Evolutionary conservation across 2,329 filamentous ascomycete genomes (phyloP), one percentile per base, ranked within the genome.

Genomic region (Mycosphaerelloides madeirae): DNA sequence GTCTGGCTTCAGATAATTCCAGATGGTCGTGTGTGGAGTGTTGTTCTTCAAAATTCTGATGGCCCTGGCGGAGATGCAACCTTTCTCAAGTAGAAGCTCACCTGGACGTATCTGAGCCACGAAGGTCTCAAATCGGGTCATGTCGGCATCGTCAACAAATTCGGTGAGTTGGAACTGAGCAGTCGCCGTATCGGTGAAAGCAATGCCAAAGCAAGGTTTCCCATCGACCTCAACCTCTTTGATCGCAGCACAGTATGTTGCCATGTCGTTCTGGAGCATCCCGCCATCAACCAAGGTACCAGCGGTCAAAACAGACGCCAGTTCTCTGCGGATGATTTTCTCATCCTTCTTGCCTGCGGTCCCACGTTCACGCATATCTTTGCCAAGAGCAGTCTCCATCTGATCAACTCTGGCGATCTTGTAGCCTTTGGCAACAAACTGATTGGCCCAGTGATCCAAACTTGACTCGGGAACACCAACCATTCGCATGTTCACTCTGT

Each of bases 401-500:
- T 98, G 93, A 64, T 97, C 93, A 18, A 98, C 93, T 14, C 91
- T 79, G 6, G 93, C 93, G 42, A 98, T 94, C 68, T 98, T 98
- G 79, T 83, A 95, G 28, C 94, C 93, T 66, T 97, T 97, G 46
- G 91, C 93, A 31, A 98, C 90, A 59, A 98, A 98, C 60, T 98
- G 93, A 59, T 94, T 95, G 44, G 93, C 89, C 93, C 93, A 98
- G 65, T 93, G 83, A 60, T 93, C 87, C n/a, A 98, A 74, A 11
- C 89, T 95, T 61, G 88, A 86, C 66, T 98, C 93, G 0, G 93
- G 93, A 0, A 98, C 93, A 49, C 93, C 93, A 2, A 97, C 93
- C 93, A 98, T 98, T 55, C 91, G 86, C 93, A 98, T 98, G 65
- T 98, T 98, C 65, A 98, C 93, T 43, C 93, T 81, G 59, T 98